Conservation (phyloP, 2,329 filamentous ascomycete species). For the Fusarium concolor region DNA sequence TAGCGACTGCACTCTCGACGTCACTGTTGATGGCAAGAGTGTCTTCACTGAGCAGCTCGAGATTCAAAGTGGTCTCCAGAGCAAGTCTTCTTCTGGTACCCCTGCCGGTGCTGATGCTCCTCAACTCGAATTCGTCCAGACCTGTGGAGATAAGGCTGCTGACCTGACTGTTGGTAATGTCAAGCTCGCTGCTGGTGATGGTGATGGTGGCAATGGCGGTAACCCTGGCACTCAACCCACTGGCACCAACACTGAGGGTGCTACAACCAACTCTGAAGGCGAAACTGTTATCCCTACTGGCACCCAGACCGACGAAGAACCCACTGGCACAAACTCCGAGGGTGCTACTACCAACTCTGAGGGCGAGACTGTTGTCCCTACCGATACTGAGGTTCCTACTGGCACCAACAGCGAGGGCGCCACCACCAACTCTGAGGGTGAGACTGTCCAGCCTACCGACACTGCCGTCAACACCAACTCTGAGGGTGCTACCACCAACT, state of each 20-base stretch:
- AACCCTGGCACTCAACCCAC: background rate
- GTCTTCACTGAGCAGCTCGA: background rate
- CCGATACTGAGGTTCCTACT: background rate
- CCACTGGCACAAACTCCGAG: background rate
- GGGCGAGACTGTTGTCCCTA: background rate
- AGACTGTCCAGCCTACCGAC: slow-evolving; percentile 6
- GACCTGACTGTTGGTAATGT: background rate
- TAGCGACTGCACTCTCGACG: slow-evolving; percentile 6
- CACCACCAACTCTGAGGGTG: slow-evolving; percentile 6
- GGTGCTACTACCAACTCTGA: background rate
- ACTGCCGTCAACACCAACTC: slow-evolving; percentile 11
- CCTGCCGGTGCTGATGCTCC: rapidly evolving
- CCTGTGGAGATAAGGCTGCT: slow-evolving; percentile 7
- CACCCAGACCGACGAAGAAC: background rate
- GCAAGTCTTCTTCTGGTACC: rapidly evolving
- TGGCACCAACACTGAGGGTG: background rate
- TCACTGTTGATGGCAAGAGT: background rate
- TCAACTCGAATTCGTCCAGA: slow-evolving; percentile 17
- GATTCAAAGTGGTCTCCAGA: background rate
- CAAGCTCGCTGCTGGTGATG: slow-evolving; percentile 7
- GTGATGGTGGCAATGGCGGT: background rate
- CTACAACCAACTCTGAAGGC: background rate
- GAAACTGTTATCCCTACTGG: background rate
- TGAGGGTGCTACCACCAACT: slow-evolving; percentile 8
- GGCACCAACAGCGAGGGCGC: slow-evolving; percentile 3